Percentiles rank a stretch among this genome's conserved stretches.
These are phyloP conservation scores for Picocystis sp. DNA, from an alignment of 163 green algal genomes.

Conservation along the genomic window DNA sequence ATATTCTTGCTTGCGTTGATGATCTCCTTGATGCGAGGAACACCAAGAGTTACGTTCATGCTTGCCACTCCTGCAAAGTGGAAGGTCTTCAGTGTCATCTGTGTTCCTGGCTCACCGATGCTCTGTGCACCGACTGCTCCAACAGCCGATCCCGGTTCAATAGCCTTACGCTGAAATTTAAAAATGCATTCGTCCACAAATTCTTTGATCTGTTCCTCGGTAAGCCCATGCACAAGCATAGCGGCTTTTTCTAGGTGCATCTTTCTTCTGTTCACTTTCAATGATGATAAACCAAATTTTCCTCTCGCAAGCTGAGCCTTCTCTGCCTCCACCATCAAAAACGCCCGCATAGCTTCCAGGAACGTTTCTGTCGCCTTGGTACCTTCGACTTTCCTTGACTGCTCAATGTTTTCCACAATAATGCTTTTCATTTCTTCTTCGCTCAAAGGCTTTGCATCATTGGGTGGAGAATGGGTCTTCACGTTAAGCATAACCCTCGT, in stretches of 20 bases:
- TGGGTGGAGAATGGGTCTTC: slow-evolving; percentile 6
- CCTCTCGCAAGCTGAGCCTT: too few relatives aligned
- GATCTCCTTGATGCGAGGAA: slow-evolving; percentile 98
- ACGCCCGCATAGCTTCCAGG: too few relatives aligned
- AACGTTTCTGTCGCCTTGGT: too few relatives aligned
- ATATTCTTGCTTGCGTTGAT: slow-evolving; percentile 96
- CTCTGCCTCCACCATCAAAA: too few relatives aligned
- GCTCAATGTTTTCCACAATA: too few relatives aligned
- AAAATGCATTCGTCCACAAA: slow-evolving; percentile 15
- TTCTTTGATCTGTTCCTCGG: slow-evolving; percentile 6
- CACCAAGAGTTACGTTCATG: slow-evolving; percentile 89
- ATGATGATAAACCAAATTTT: too few relatives aligned
- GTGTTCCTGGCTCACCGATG: slow-evolving; percentile 87
- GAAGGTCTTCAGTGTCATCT: slow-evolving; percentile 99
- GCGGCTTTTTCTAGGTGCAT: too few relatives aligned
- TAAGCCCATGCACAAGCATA: slow-evolving; percentile 3
- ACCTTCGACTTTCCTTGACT: too few relatives aligned
- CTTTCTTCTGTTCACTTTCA: too few relatives aligned
- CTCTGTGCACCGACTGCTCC: slow-evolving; percentile 75
- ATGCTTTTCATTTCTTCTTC: too few relatives aligned
- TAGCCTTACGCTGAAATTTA: slow-evolving; percentile 55
- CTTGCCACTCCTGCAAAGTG: slow-evolving; percentile 92
- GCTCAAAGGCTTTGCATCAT: too few relatives aligned
- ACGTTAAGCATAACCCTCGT: slow-evolving; percentile 23
- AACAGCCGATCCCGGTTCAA: slow-evolving; percentile 69